Evolutionary conservation across 2,329 filamentous ascomycete species (phyloP).

Genomic region (Passalora sequoiae): DNA sequence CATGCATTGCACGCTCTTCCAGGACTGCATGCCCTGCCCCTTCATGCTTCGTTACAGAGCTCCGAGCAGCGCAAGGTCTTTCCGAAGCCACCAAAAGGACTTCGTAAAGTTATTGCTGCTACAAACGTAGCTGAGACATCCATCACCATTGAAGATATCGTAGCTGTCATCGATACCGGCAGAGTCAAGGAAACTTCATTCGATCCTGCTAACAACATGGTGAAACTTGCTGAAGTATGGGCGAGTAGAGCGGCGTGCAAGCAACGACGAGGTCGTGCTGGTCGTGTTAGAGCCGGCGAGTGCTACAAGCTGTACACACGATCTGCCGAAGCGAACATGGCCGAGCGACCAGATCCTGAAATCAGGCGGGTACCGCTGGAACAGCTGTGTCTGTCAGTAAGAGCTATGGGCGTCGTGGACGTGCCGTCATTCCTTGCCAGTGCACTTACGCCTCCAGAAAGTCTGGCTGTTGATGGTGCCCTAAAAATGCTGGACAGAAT

Average conservation of each 20-base stretch:
- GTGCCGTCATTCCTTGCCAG: slow-evolving; percentile 75
- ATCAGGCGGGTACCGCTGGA: slow-evolving; percentile 89
- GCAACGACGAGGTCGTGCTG: slow-evolving; percentile 86
- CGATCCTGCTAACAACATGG: slow-evolving; percentile 87
- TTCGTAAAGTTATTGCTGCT: slow-evolving; percentile 86
- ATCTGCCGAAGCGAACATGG: slow-evolving; percentile 78
- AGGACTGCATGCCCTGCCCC: slow-evolving; percentile 70
- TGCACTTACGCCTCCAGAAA: slow-evolving; percentile 83
- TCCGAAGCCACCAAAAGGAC: slow-evolving; percentile 65
- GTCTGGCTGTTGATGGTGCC: slow-evolving; percentile 78
- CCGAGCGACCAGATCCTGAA: slow-evolving; percentile 83
- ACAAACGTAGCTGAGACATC: slow-evolving; percentile 98
- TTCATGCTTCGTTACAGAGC: slow-evolving; percentile 88
- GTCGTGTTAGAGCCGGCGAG: slow-evolving; percentile 80
- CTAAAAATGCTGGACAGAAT: slow-evolving; percentile 74
- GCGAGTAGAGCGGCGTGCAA: slow-evolving; percentile 91
- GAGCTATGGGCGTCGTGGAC: slow-evolving; percentile 86
- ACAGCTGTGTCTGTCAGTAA: slow-evolving; percentile 88
- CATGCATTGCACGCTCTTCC: slow-evolving; percentile 60
- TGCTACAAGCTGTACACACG: slow-evolving; percentile 96
- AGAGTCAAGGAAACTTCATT: slow-evolving; percentile 96
- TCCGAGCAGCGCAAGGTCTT: slow-evolving; percentile 87
- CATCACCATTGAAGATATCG: slow-evolving; percentile 96
- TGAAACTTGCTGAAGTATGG: slow-evolving; percentile 91
- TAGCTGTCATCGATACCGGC: slow-evolving; percentile 91